Percentiles rank a stretch among this genome's conserved stretches.
Evolutionary conservation across 139 green algal genomes (phyloP).

Genomic region (Micractinium conductrix): DNA sequence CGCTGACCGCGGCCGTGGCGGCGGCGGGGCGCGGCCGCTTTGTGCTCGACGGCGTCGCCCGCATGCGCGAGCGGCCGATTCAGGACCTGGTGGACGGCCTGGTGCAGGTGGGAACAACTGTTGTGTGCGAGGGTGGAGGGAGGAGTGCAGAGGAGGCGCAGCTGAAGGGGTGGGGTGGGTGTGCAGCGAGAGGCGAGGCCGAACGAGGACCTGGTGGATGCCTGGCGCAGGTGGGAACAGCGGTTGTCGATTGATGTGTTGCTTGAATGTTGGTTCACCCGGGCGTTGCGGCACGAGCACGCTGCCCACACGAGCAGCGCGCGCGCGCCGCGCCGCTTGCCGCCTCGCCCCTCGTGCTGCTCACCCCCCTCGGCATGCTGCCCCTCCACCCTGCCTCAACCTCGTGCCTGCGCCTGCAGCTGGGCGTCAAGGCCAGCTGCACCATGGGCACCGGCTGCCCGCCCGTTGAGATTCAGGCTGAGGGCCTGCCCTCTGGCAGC

Average conservation of each 20-base stretch:
- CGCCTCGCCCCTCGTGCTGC: no score
- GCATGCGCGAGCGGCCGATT: constrained; percentile 63
- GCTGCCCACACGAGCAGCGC: no score
- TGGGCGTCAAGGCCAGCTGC: constrained; percentile 94
- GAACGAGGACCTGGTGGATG: neutral
- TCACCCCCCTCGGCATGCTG: neutral
- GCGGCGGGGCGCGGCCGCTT: constrained; percentile 90
- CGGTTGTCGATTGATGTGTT: no score
- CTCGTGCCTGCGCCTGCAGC: constrained; percentile 74
- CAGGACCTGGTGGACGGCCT: constrained; percentile 89
- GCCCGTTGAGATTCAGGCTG: constrained; percentile 86
- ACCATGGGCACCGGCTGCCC: constrained; percentile 96
- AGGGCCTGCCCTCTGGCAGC: constrained; percentile 86
- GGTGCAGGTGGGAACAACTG: constrained; percentile 83
- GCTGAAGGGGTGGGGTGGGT: neutral
- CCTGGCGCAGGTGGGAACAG: neutral
- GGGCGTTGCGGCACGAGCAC: no score
- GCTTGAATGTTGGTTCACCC: no score
- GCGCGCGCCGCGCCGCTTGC: no score
- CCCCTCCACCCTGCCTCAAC: neutral
- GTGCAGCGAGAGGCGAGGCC: neutral
- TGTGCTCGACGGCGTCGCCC: constrained; percentile 88
- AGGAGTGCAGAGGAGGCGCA: no score
- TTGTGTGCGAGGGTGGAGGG: no score
- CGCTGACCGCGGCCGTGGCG: constrained; percentile 96